Percentiles rank a stretch among this genome's conserved stretches.
phyloP scores from a whole-genome alignment of 2,329 filamentous ascomycete species.

The Basipetospora chlamydospora region DNA sequence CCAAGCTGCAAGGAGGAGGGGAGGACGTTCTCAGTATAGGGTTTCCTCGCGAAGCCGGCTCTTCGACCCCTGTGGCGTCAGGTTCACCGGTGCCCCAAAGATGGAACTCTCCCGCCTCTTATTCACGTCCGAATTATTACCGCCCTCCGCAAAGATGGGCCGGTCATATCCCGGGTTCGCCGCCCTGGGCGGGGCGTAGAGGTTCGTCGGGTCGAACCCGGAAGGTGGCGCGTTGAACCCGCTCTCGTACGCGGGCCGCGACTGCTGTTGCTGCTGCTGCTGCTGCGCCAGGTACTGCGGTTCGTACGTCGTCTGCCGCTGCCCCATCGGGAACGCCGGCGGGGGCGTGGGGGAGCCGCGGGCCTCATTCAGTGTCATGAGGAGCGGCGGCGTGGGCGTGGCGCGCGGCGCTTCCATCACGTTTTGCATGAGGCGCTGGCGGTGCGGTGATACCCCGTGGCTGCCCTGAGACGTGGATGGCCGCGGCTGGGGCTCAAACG shows the following conservation, averaged over 20 bases:
- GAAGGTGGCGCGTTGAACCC: slow-evolving; percentile 11
- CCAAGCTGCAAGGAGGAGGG: too few species aligned
- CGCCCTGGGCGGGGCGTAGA: slow-evolving; percentile 7
- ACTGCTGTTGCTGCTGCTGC: slow-evolving; percentile 14
- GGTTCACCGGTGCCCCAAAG: slow-evolving; percentile 25
- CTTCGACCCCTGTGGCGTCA: slow-evolving; percentile 27
- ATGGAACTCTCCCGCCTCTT: slow-evolving; percentile 45
- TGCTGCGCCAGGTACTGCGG: slow-evolving; percentile 25
- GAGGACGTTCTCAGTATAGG: slow-evolving; percentile 16
- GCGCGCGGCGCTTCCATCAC: slow-evolving; percentile 17
- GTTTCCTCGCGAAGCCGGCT: slow-evolving; percentile 40
- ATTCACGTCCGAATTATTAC: neutral
- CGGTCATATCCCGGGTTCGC: slow-evolving; percentile 15
- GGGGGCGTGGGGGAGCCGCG: slow-evolving; percentile 29
- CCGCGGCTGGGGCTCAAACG: slow-evolving; percentile 22
- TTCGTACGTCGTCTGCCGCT: slow-evolving; percentile 26
- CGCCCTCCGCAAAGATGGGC: neutral
- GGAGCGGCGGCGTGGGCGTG: slow-evolving; percentile 37
- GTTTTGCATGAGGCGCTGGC: slow-evolving; percentile 31
- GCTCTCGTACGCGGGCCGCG: slow-evolving; percentile 31
- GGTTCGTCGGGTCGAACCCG: slow-evolving; percentile 11
- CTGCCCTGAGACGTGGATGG: slow-evolving; percentile 35
- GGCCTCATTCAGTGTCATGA: slow-evolving; percentile 16
- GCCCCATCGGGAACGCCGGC: slow-evolving; percentile 6
- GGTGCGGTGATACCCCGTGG: slow-evolving; percentile 36